These are phyloP conservation scores for Cyberlindnera amylophila DNA, from an alignment of 805 yeast genomes.

Conservation along the genomic window DNA sequence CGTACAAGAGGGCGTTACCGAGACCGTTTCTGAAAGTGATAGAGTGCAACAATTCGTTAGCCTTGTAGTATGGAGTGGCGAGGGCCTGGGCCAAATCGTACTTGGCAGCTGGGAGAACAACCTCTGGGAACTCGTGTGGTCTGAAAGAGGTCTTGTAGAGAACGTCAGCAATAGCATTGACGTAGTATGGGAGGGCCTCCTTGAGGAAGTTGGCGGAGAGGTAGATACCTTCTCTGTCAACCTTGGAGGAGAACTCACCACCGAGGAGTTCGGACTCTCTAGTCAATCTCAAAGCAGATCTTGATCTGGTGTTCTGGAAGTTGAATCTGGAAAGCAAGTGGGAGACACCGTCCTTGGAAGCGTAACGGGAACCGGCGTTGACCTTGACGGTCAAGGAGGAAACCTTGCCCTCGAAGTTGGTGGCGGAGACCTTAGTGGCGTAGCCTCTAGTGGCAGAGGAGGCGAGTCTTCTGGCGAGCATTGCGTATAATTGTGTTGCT, in stretches of 20 bases:
- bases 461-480: slow-evolving; percentile 29
- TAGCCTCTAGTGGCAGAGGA: slow-evolving; percentile 31
- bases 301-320: slow-evolving; percentile 75
- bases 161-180: slow-evolving; percentile 76
- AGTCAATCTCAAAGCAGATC: slow-evolving; percentile 87
- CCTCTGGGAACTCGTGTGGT: slow-evolving; percentile 80
- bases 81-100: slow-evolving; percentile 56
- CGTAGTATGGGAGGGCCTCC: slow-evolving; percentile 88
- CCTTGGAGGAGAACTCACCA: slow-evolving; percentile 64
- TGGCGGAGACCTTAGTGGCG: slow-evolving; percentile 44
- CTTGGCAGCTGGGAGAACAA: slow-evolving; percentile 73
- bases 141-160: slow-evolving; percentile 68
- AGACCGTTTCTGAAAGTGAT: slow-evolving; percentile 82
- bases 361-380: slow-evolving; percentile 80
- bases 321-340: slow-evolving; percentile 82
- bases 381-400: slow-evolving; percentile 78
- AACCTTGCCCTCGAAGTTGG: slow-evolving; percentile 57
- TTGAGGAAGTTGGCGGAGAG: slow-evolving; percentile 79
- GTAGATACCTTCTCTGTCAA: slow-evolving; percentile 82
- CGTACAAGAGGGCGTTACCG: slow-evolving; percentile 78
- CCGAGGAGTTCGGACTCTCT: slow-evolving; percentile 95
- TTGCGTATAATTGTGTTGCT: slow-evolving; percentile 1
- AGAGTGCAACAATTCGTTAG: slow-evolving; percentile 75
- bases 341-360: slow-evolving; percentile 71
- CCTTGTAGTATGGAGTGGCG: slow-evolving; percentile 50